These are phyloP conservation scores for Ustilago loliicola DNA, from an alignment of 1,284 basidiomycete genomes.

Conservation along the genomic window DNA sequence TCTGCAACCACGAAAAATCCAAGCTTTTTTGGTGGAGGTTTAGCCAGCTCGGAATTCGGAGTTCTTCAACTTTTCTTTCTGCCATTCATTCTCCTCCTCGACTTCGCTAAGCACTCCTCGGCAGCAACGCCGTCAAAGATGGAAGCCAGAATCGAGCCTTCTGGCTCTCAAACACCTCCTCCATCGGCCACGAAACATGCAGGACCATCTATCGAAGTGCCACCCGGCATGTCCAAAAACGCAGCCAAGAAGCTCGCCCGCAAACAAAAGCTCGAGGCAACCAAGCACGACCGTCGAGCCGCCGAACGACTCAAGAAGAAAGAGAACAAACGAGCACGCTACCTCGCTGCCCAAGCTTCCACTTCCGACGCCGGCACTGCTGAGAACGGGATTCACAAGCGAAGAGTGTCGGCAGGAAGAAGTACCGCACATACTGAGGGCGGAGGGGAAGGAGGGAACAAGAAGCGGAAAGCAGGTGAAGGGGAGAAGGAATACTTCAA, in stretches of 20 bases:
- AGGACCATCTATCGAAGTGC: slow-evolving; percentile 31
- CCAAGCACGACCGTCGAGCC: slow-evolving; percentile 81
- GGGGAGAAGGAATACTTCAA: slow-evolving; percentile 74
- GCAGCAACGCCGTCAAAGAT: background rate
- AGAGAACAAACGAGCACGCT: slow-evolving; percentile 73
- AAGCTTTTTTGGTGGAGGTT: slow-evolving; percentile 24
- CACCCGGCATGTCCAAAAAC: slow-evolving; percentile 76
- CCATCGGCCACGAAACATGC: slow-evolving; percentile 14
- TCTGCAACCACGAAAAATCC: slow-evolving; percentile 15
- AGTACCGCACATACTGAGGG: slow-evolving; percentile 39
- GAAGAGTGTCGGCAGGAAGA: slow-evolving; percentile 33
- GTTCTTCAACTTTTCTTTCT: slow-evolving; percentile 13
- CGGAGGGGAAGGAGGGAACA: slow-evolving; percentile 26
- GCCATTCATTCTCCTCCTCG: background rate
- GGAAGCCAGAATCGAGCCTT: background rate
- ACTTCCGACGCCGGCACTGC: background rate
- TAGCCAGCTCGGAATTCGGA: slow-evolving; percentile 22
- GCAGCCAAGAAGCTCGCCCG: slow-evolving; percentile 83
- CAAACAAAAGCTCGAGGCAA: slow-evolving; percentile 77
- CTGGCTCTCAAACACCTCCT: background rate
- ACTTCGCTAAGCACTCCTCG: background rate
- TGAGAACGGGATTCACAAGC: slow-evolving; percentile 64
- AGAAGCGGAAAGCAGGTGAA: slow-evolving; percentile 63
- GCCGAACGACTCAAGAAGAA: slow-evolving; percentile 76
- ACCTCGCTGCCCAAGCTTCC: slow-evolving; percentile 15